Base-by-base conservation (phyloP, 805 yeast species). In the Scheffersomyces lignosus region DNA sequence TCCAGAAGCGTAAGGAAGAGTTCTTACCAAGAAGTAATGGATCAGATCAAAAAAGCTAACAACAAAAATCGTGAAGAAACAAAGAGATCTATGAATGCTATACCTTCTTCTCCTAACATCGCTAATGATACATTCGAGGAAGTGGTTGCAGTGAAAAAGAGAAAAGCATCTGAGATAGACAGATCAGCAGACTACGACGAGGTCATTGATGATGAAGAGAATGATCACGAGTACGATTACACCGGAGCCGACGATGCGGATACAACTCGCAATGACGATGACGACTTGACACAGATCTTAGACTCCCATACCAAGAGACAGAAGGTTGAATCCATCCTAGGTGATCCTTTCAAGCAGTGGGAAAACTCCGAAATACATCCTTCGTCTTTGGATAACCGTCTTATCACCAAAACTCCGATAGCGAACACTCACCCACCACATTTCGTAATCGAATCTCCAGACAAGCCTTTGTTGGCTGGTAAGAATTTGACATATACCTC, bases 401-500 rank as follows among this genome's bases (percentile, higher is more conserved):
- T 4, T 8, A 16, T 14, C 30, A 4, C 33, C 3, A 23, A 20
- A 20, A 13, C 33, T 7, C 33, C 33, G 3, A 17, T 18, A 4
- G 17, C 24, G n/a, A 28, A 23, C 17, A 29, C 12, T 27, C 29
- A 18, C 17, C 20, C 63, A 9, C 49, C 48, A 13, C 51, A 54
- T 16, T 34, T 53, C 20, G 40, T 62, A 13, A 52, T 59, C 10
- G 63, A 58, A 13, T 63, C 75, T 4, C 72, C 77, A 8, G 60
- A 58, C 41, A 62, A 62, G 41, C 71, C 73, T 10, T 45, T 66
- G 29, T 47, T 63, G 26, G 74, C 71, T 1, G 64, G 67, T 15
- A 66, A 65, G 40, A 62, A 62, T 45, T 55, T 73, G 31, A 73
- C 78, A 7, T 78, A 77, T 51, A 77, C 85, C 3, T 80, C 84